Conservation (phyloP, 345 rosid species). For the Brassica nigra region DNA sequence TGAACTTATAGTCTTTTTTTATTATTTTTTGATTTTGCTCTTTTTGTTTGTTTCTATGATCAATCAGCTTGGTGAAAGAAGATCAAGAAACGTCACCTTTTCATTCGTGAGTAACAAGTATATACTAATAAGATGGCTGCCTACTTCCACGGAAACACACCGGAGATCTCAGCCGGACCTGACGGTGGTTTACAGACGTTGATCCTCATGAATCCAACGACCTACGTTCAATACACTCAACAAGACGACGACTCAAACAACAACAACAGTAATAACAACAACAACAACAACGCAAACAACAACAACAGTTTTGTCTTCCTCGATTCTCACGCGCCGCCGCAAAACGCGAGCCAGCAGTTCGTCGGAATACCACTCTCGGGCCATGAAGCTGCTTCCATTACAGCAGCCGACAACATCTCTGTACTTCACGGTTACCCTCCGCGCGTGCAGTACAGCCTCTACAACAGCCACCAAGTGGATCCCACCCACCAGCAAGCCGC, state of each 20-base stretch:
- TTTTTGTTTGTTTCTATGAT: slow-evolving; percentile 9
- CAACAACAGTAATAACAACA: slow-evolving; percentile 28
- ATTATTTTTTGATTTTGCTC: neutral
- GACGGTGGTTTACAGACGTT: slow-evolving; percentile 89
- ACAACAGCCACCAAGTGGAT: slow-evolving; percentile 61
- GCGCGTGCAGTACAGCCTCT: slow-evolving; percentile 69
- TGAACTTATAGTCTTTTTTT: slow-evolving; percentile 14
- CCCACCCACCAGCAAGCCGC: slow-evolving; percentile 46
- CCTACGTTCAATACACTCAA: slow-evolving; percentile 81
- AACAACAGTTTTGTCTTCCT: slow-evolving; percentile 50
- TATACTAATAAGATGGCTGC: slow-evolving; percentile 58
- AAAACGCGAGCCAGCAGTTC: slow-evolving; percentile 60
- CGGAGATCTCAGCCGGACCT: slow-evolving; percentile 71
- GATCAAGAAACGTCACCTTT: slow-evolving; percentile 28
- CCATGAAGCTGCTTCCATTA: slow-evolving; percentile 43
- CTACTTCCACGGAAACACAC: slow-evolving; percentile 74
- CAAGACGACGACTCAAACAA: slow-evolving; percentile 48
- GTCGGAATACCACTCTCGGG: slow-evolving; percentile 80
- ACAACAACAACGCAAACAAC: slow-evolving; percentile 46
- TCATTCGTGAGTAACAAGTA: slow-evolving; percentile 1
- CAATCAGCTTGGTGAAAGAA: slow-evolving; percentile 33
- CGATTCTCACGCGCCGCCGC: slow-evolving; percentile 56
- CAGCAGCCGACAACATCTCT: slow-evolving; percentile 59
- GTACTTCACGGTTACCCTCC: slow-evolving; percentile 79
- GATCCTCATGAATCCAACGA: slow-evolving; percentile 89